Percentiles rank a stretch among this genome's conserved stretches.
phyloP scores from a whole-genome alignment of 2,329 filamentous ascomycete species.

The Raffaelea arxii region DNA sequence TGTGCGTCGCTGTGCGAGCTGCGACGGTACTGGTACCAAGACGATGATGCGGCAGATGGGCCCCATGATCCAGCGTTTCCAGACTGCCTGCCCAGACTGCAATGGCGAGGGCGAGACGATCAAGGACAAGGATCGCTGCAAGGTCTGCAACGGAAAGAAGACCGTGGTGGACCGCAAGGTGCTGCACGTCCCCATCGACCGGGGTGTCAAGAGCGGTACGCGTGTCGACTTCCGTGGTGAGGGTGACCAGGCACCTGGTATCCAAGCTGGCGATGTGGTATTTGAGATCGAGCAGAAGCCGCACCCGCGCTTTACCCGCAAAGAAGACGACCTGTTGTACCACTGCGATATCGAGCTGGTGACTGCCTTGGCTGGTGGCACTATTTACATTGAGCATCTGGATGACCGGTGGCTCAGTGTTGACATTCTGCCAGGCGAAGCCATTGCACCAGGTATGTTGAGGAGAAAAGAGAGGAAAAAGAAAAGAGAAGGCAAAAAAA shows the following conservation, averaged over 20 bases:
- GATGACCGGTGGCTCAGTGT: conserved; percentile 95
- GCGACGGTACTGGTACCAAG: conserved; percentile 95
- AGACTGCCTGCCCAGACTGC: conserved; percentile 97
- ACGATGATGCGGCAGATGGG: conserved; percentile 99
- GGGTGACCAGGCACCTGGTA: conserved; percentile 89
- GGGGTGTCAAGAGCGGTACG: conserved; percentile 84
- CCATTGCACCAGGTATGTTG: conserved; percentile 76
- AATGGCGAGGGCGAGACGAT: conserved; percentile 96
- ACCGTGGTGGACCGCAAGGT: conserved; percentile 96
- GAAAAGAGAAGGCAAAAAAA: background rate
- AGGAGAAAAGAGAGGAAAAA: conserved; percentile 1
- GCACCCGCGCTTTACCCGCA: conserved; percentile 89
- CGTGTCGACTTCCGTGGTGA: conserved; percentile 97
- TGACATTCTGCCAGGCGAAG: conserved; percentile 87
- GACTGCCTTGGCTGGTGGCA: conserved; percentile 85
- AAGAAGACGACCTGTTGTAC: conserved; percentile 93
- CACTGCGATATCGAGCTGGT: conserved; percentile 92
- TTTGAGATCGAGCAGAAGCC: conserved; percentile 99
- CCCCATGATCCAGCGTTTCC: conserved; percentile 99
- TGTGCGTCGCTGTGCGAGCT: conserved; percentile 86
- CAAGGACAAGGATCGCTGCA: conserved; percentile 95
- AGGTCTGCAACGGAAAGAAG: conserved; percentile 95
- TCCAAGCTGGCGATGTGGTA: conserved; percentile 89
- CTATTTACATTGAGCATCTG: conserved; percentile 87
- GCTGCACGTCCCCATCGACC: conserved; percentile 94